Evolutionary conservation across 306 rosid genomes (phyloP), one percentile per base, ranked within the genome.

Genomic region (Hippophae rhamnoides): DNA sequence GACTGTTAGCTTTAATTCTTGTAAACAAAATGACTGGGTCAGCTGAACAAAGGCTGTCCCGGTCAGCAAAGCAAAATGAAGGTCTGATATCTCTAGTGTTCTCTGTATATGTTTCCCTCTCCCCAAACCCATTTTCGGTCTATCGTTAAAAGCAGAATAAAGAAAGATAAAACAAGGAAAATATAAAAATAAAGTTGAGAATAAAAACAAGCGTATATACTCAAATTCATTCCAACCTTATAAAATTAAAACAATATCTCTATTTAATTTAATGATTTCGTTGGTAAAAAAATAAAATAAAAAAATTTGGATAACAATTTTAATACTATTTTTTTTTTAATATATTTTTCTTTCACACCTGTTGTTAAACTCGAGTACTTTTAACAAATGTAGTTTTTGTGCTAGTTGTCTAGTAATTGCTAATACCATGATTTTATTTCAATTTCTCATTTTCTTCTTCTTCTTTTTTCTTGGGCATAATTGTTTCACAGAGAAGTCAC

Each of bases 1-100:
- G 5, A 31, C 5, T 50, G 76, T 72, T 81, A 18, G 83, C 87
- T 81, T 87, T 83, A 81, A 67, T 61, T 69, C 52, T 60, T 47
- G 56, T 65, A 58, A 62, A 52, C 42, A 70, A 78, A 66, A 78
- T 71, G 72, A 74, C 53, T 47, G 85, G 93, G 79, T 87, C 75
- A 86, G 66, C 10, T 64, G 64, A 69, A 65, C 56, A 86, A 86
- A 80, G 95, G 76, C 89, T 83, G 89, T 80, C 87, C 90, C 60
- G 60, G 95, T 92, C 93, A 85, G 94, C 87, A 90, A 83, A 87
- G 92, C 66, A 80, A 80, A 80, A 77, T 75, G 53, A 65, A 68
- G 72, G 23, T 47, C 53, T 47, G 23, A 26, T n/a, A 6, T 60
- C 4, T 53, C 4, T 53, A 58, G 14, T 31, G 49, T 49, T 43